phyloP scores from a whole-genome alignment of 2,329 filamentous ascomycete genomes.

The Paecilomyces sp. region DNA sequence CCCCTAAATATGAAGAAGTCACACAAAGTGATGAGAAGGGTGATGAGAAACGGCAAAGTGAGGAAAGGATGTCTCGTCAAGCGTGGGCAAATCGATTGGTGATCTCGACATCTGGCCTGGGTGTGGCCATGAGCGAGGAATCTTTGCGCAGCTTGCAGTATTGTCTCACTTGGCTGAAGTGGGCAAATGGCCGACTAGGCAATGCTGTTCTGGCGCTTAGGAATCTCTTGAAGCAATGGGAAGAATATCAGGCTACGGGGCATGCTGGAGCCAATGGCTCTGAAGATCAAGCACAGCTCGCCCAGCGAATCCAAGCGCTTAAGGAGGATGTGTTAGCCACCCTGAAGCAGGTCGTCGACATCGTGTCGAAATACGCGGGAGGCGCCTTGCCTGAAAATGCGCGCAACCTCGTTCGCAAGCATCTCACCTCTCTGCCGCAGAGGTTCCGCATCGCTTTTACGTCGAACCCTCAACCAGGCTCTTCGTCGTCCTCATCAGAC shows the following conservation, averaged over 20 bases:
- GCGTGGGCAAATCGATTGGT: slow-evolving; percentile 78
- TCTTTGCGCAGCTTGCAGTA: slow-evolving; percentile 78
- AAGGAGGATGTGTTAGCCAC: slow-evolving; percentile 68
- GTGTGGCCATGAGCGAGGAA: slow-evolving; percentile 84
- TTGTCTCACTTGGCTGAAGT: slow-evolving; percentile 71
- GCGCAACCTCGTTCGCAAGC: slow-evolving; percentile 69
- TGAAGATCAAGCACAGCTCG: slow-evolving; percentile 42
- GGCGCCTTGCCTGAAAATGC: slow-evolving; percentile 87
- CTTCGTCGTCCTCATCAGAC: slow-evolving; percentile 29
- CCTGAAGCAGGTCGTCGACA: slow-evolving; percentile 72
- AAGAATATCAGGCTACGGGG: slow-evolving; percentile 36
- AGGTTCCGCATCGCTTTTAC: slow-evolving; percentile 69
- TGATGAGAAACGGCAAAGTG: slow-evolving; percentile 1
- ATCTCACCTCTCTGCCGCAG: slow-evolving; percentile 76
- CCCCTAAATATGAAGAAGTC: slow-evolving; percentile 66
- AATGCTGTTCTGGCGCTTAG: slow-evolving; percentile 68
- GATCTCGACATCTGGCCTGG: slow-evolving; percentile 83
- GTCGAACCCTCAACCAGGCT: slow-evolving; percentile 27
- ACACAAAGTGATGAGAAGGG: slow-evolving; percentile 26
- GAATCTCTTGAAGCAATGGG: slow-evolving; percentile 72
- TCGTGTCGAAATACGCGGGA: slow-evolving; percentile 85
- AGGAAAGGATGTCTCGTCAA: slow-evolving; percentile 18
- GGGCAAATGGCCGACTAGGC: slow-evolving; percentile 75
- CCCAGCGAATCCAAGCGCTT: slow-evolving; percentile 58
- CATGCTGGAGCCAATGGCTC: slow-evolving; percentile 9